These are phyloP conservation scores for Talaromyces sp. DNA, from an alignment of 2,329 filamentous ascomycete genomes.

Conservation along the genomic window DNA sequence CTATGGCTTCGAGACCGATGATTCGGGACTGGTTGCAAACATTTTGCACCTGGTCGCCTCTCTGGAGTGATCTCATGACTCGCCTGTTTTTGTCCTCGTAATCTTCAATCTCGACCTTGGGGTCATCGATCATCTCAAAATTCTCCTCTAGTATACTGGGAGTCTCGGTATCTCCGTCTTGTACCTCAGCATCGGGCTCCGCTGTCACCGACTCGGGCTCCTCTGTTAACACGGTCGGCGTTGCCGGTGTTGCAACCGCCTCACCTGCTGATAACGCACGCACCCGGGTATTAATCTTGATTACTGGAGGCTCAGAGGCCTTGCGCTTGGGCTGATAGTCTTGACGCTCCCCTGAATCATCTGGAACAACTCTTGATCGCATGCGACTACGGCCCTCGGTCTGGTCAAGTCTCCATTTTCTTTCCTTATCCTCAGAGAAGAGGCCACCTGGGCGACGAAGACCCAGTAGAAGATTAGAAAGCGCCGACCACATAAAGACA, in stretches of 20 bases:
- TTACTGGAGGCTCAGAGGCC: conserved; percentile 54
- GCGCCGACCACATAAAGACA: conserved; percentile 72
- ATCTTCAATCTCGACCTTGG: conserved; percentile 78
- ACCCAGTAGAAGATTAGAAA: conserved; percentile 77
- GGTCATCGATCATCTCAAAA: conserved; percentile 94
- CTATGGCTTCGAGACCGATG: conserved; percentile 87
- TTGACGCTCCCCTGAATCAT: conserved; percentile 68
- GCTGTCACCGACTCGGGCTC: conserved; percentile 31
- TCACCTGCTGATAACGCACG: conserved; percentile 45
- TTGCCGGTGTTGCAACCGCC: conserved; percentile 42
- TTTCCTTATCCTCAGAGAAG: conserved; percentile 65
- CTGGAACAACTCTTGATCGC: conserved; percentile 82
- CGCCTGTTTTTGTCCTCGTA: conserved; percentile 98
- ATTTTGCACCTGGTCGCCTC: conserved; percentile 87
- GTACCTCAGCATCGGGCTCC: conserved; percentile 28
- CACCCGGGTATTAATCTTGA: conserved; percentile 52
- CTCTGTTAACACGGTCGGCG: conserved; percentile 36
- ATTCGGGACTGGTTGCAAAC: conserved; percentile 96
- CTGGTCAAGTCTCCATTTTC: conserved; percentile 90
- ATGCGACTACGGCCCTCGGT: conserved; percentile 96
- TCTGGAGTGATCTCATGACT: conserved; percentile 90
- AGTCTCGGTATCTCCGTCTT: conserved; percentile 39
- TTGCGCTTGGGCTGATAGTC: conserved; percentile 85
- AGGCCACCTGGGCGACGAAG: conserved; percentile 79
- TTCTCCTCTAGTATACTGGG: conserved; percentile 72